phyloP scores from a whole-genome alignment of 129 eudicot genomes.

The Silybum marianum region DNA sequence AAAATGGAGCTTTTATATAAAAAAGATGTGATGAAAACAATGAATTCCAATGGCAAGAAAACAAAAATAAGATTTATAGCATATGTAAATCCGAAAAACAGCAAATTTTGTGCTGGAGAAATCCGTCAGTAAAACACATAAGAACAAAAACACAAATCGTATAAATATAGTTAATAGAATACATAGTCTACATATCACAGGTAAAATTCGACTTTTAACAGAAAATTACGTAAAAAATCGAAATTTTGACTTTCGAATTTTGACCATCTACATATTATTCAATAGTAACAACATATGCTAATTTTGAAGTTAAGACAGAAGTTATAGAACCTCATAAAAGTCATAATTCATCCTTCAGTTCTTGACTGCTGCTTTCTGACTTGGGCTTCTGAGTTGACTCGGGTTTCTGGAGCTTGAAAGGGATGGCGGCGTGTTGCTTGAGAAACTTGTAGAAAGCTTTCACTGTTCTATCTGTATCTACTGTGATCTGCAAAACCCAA shows the following conservation, averaged over 20 bases:
- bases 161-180: not conserved
- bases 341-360: conserved; percentile 54
- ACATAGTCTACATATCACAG: conserved; percentile 22
- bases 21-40: conserved; percentile 35
- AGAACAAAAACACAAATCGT: conserved; percentile 22
- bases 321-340: conserved; percentile 19
- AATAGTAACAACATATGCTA: conserved; percentile 20
- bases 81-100: conserved; percentile 17
- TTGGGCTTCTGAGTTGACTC: conserved; percentile 22
- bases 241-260: not conserved
- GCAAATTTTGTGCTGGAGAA: conserved; percentile 18
- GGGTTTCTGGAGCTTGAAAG: conserved; percentile 67
- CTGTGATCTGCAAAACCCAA: conserved; percentile 51
- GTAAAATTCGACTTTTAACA: conserved; percentile 30
- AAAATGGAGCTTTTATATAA: not conserved
- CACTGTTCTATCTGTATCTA: conserved; percentile 63
- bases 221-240: not conserved
- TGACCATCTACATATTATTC: conserved; percentile 5
- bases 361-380: conserved; percentile 35
- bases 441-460: conserved; percentile 70
- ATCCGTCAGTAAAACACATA: conserved; percentile 24
- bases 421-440: conserved; percentile 74
- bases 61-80: conserved; percentile 2
- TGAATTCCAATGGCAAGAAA: conserved; percentile 13
- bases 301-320: conserved; percentile 23